Evolutionary conservation across 2,329 filamentous ascomycete genomes (phyloP).

Genomic region (Dissoconium aciculare): DNA sequence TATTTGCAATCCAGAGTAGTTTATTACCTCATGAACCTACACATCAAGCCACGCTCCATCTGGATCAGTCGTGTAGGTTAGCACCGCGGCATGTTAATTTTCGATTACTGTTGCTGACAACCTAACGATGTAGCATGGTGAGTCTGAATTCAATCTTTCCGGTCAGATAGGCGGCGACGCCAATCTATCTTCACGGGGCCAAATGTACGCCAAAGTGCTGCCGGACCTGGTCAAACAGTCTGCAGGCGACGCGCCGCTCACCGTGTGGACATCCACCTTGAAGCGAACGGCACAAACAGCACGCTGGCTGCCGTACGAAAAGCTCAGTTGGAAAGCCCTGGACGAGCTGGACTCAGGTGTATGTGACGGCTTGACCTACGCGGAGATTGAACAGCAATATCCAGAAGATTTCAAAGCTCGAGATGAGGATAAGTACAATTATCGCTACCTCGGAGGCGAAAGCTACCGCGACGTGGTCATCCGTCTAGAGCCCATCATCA

Average conservation of each 20-base stretch:
- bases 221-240: constrained; percentile 74
- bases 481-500: constrained; percentile 95
- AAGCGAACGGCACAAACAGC: constrained; percentile 85
- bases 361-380: constrained; percentile 91
- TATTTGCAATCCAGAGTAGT: constrained; percentile 93
- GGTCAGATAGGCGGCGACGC: constrained; percentile 91
- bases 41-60: constrained; percentile 90
- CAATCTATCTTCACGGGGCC: constrained; percentile 67
- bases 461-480: constrained; percentile 95
- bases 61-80: constrained; percentile 61
- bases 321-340: constrained; percentile 95
- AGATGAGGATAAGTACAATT: constrained; percentile 99
- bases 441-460: constrained; percentile 92
- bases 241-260: constrained; percentile 59
- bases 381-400: constrained; percentile 79
- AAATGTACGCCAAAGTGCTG: constrained; percentile 72
- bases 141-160: constrained; percentile 79
- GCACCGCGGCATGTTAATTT: background rate
- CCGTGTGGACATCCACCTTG: constrained; percentile 61
- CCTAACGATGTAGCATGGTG: constrained; percentile 54
- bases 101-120: constrained; percentile 2
- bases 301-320: constrained; percentile 77
- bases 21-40: constrained; percentile 96
- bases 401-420: constrained; percentile 91
- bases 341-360: constrained; percentile 95